Conservation (phyloP, 2,329 filamentous ascomycete genomes). For the Cyphellophora europaea region DNA sequence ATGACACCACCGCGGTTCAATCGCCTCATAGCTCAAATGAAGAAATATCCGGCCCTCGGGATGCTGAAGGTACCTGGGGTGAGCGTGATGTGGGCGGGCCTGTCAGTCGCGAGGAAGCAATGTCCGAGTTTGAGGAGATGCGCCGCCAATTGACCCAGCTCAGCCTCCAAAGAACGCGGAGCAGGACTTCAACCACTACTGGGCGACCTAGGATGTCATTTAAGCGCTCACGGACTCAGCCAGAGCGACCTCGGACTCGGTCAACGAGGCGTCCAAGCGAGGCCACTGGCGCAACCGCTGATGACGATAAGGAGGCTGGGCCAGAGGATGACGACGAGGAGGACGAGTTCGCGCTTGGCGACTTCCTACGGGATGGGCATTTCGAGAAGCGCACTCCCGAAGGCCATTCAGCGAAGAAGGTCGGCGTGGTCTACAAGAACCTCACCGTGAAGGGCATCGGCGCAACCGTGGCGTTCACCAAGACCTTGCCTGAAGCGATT, state of each 20-base stretch:
- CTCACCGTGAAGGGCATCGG: constrained; percentile 65
- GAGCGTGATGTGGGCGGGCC: constrained; percentile 49
- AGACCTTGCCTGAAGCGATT: constrained; percentile 64
- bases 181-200: constrained; percentile 12
- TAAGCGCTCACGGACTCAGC: constrained; percentile 19
- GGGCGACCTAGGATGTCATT: constrained; percentile 20
- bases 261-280: constrained; percentile 21
- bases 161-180: constrained; percentile 32
- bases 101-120: constrained; percentile 43
- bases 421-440: constrained; percentile 69
- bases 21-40: constrained; percentile 4
- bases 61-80: constrained; percentile 47
- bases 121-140: constrained; percentile 52
- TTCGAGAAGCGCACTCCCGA: constrained; percentile 61
- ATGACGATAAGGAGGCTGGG: constrained; percentile 25
- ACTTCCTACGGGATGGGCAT: constrained; percentile 65
- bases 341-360: constrained; percentile 55
- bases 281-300: constrained; percentile 28
- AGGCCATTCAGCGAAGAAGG: constrained; percentile 61
- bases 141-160: constrained; percentile 45
- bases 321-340: constrained; percentile 32
- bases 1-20: constrained; percentile 7
- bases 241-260: constrained; percentile 7
- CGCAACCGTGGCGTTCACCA: constrained; percentile 57
- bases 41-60: constrained; percentile 4